These are phyloP conservation scores for Trichocladium uniseriatum DNA, from an alignment of 495 filamentous ascomycete genomes.

Conservation along the genomic window DNA sequence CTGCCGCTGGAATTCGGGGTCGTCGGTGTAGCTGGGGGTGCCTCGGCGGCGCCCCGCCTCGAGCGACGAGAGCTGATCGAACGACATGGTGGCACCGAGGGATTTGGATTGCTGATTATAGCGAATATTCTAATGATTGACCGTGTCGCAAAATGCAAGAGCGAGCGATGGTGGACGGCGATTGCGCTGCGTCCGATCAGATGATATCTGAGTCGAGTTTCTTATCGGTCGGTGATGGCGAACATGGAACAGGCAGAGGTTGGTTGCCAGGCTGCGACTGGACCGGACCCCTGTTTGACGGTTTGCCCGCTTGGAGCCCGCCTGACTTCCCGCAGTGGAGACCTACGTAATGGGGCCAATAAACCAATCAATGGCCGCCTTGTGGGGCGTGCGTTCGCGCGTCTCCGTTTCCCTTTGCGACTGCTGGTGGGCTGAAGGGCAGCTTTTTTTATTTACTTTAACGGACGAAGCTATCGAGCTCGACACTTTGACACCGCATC, in stretches of 20 bases:
- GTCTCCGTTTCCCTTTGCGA: neutral
- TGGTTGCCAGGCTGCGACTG: neutral
- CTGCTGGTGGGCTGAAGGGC: constrained; percentile 2
- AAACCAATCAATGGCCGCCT: constrained; percentile 1
- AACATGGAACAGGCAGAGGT: neutral
- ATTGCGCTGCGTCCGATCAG: neutral
- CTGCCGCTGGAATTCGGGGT: constrained; percentile 81
- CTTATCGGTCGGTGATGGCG: neutral
- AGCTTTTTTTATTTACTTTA: constrained; percentile 13
- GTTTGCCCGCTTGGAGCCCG: neutral
- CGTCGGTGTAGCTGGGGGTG: constrained; percentile 67
- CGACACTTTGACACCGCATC: neutral
- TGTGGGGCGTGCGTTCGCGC: neutral
- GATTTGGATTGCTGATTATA: neutral
- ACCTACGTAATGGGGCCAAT: neutral
- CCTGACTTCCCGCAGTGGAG: neutral
- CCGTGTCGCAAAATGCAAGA: neutral
- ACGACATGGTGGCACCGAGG: constrained; percentile 61
- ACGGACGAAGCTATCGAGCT: neutral
- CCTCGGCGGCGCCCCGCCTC: constrained; percentile 51
- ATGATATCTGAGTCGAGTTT: neutral
- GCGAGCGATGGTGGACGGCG: neutral
- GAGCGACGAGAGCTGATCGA: constrained; percentile 72
- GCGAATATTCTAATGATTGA: neutral
- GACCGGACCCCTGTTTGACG: neutral